Percentiles rank a stretch among this genome's conserved stretches.
Conservation (phyloP, 208 protist genomes). For the Wallacemonas collosoma region DNA sequence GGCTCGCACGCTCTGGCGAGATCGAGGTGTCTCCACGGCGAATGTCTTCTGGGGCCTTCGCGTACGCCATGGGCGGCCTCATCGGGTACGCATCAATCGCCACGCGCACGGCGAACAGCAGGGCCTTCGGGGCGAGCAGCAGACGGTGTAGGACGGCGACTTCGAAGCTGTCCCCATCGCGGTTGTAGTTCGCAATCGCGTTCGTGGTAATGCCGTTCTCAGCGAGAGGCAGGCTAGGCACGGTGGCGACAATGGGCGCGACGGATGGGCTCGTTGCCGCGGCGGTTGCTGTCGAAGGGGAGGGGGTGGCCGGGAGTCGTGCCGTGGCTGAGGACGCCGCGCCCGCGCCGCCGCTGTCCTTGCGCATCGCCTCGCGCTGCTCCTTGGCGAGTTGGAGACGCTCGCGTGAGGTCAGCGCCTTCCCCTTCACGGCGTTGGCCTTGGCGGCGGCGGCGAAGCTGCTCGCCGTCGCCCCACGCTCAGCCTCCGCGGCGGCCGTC, state of each 20-base stretch:
- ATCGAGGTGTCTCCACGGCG: slow-evolving; percentile 10
- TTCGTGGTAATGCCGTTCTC: slow-evolving; percentile 70
- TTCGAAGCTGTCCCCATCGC: slow-evolving; percentile 65
- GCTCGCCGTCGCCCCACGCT: too few species aligned
- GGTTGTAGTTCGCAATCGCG: slow-evolving; percentile 50
- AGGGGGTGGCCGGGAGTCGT: not conserved
- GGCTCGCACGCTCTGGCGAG: slow-evolving; percentile 15
- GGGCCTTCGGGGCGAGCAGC: slow-evolving; percentile 59
- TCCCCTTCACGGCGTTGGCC: not conserved
- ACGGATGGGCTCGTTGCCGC: not conserved
- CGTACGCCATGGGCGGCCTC: slow-evolving; percentile 69
- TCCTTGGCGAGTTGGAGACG: slow-evolving; percentile 63
- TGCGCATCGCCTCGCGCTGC: slow-evolving; percentile 49
- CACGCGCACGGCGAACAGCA: slow-evolving; percentile 70
- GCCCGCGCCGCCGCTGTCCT: not conserved
- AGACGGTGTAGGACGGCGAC: slow-evolving; percentile 83
- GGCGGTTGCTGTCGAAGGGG: not conserved
- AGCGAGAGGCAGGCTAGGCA: slow-evolving; percentile 33
- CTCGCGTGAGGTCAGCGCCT: slow-evolving; percentile 47
- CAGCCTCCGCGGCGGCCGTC: slow-evolving; percentile 10
- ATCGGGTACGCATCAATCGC: slow-evolving; percentile 50
- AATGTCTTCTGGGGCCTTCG: slow-evolving; percentile 15
- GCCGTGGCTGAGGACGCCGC: not conserved
- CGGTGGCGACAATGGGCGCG: not conserved
- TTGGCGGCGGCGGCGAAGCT: not conserved